Evolutionary conservation across 768 basidiomycete species (phyloP).

Genomic region (Pilatotrama ljubarskyi): DNA sequence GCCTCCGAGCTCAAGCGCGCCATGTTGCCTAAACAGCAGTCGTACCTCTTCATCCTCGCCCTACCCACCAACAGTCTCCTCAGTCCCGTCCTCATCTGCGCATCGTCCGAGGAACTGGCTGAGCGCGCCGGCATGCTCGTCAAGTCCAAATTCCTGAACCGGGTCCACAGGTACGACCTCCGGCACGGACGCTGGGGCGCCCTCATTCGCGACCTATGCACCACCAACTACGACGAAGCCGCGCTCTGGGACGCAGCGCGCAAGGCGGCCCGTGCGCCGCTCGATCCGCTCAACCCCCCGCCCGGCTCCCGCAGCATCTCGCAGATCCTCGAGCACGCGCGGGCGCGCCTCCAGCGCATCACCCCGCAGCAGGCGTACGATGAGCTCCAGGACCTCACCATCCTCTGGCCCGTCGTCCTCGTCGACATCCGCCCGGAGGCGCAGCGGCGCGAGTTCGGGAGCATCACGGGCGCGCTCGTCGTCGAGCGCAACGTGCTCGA

Average conservation of each 20-base stretch:
- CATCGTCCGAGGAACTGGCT: constrained; percentile 56
- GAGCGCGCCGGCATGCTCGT: constrained; percentile 66
- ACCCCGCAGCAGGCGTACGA: constrained; percentile 59
- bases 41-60: constrained; percentile 2
- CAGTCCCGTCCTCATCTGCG: constrained; percentile 52
- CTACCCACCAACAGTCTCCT: background rate
- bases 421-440: constrained; percentile 75
- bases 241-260: constrained; percentile 72
- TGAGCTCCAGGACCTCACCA: constrained; percentile 48
- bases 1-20: constrained; percentile 47
- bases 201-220: constrained; percentile 54
- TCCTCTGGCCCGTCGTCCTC: constrained; percentile 64
- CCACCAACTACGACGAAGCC: constrained; percentile 57
- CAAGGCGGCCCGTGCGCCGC: constrained; percentile 57
- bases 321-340: constrained; percentile 55
- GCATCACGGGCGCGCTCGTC: constrained; percentile 65
- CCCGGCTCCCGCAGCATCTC: constrained; percentile 63
- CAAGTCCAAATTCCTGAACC: constrained; percentile 68
- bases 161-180: constrained; percentile 42
- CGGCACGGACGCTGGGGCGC: constrained; percentile 43
- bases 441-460: constrained; percentile 58
- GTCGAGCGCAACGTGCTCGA: constrained; percentile 79
- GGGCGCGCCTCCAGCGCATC: constrained; percentile 65
- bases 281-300: constrained; percentile 63
- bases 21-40: constrained; percentile 29